Evolutionary conservation across 345 rosid species (phyloP), one percentile per base, ranked within the genome.

Genomic region (Lagerstroemia speciosa): DNA sequence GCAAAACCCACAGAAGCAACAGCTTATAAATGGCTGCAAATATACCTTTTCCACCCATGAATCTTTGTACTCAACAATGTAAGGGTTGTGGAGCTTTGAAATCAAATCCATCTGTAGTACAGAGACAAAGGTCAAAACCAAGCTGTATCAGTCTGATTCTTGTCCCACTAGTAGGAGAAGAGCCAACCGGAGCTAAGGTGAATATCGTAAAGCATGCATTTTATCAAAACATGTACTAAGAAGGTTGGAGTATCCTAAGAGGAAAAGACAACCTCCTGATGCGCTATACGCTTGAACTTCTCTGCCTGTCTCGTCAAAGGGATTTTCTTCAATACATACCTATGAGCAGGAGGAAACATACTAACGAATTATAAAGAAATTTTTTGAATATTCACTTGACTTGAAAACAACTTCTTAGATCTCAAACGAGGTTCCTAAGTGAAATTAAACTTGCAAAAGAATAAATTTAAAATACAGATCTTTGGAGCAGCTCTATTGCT

Each of bases 1-100:
- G 63, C 17, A 27, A 11, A 58, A 12, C 29, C 32, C 9, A 19
- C 32, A 58, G 63, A 58, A 58, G 62, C 2, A 15, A 58, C 31
- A 15, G 5, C 19, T 41, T 11, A 12, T 27, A 58, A 30, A 27
- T 27, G 63, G 20, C 30, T 58, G 15, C 31, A 40, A n/a, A 1
- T 71, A 65, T 76, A 94, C 97, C 93, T 94, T 82, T 69, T 88
- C 99, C 76, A 87, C 92, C 99, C 96, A 94, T 67, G 96, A 85
- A 86, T 94, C 98, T 80, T 87, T 89, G 74, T 81, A 77, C 69
- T 85, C 83, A 66, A 91, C 87, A 41, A 94, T 82, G 34, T 94
- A 94, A 32, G 95, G 89, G 74, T 86, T 81, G 68, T 88, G 83
- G 45, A 94, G 79, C 52, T 79, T 82, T 11, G 96, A 84, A 76